A percentile compares a stretch with the other conserved stretches of the same genome.
phyloP scores from a whole-genome alignment of 192 early-diverging fungal genomes.

The Coemansia sp. region DNA sequence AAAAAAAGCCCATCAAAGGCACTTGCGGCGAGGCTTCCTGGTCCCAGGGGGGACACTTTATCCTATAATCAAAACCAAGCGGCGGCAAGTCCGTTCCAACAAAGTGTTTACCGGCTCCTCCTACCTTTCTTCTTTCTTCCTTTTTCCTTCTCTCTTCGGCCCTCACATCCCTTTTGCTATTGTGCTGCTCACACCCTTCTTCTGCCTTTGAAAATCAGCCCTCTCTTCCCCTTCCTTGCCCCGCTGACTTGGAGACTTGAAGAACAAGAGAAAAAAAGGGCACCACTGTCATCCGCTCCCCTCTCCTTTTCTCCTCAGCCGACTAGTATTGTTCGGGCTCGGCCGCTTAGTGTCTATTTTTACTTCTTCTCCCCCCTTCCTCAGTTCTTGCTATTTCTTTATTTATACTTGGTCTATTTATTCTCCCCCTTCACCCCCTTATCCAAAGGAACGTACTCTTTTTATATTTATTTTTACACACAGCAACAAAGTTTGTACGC shows the following conservation, averaged over 20 bases:
- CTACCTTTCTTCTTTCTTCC: background rate
- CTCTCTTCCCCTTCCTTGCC: background rate
- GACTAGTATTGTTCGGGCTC: conserved; percentile 15
- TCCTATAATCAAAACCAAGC: conserved; percentile 8
- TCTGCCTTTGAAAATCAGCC: conserved; percentile 8
- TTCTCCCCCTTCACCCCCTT: conserved; percentile 6
- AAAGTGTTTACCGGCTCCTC: background rate
- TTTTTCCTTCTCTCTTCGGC: background rate
- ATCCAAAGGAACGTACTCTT: background rate
- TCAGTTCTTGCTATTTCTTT: conserved; percentile 14
- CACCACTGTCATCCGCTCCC: background rate
- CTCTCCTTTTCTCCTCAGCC: background rate
- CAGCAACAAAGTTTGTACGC: background rate
- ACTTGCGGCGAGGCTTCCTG: background rate
- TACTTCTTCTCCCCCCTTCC: background rate
- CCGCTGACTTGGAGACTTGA: background rate
- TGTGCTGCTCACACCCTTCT: background rate
- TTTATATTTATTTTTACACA: background rate
- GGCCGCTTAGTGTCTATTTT: conserved; percentile 4
- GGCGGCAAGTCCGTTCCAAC: background rate
- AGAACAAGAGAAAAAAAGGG: background rate
- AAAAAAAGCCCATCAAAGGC: background rate
- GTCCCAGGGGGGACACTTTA: background rate
- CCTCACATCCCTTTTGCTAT: background rate
- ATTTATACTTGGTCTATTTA: conserved; percentile 29